Percentiles rank a stretch among this genome's conserved stretches.
Conservation (phyloP, 2,329 filamentous ascomycete species). For the Fusarium tuaranense region DNA sequence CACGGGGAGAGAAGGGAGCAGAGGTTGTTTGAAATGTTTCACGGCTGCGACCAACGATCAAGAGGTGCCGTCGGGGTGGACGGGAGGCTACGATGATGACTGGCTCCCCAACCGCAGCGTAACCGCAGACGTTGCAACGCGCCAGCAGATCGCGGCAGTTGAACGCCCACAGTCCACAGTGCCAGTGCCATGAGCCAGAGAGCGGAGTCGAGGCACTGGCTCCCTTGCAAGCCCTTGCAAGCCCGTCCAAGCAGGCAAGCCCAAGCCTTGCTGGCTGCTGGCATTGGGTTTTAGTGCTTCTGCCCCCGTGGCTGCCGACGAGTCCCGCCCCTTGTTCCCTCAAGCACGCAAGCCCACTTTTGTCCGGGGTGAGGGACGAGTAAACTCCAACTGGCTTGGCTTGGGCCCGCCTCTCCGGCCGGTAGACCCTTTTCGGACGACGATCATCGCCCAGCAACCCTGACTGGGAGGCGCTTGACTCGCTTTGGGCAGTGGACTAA, state of each 20-base stretch:
- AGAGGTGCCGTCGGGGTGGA: conserved; percentile 11
- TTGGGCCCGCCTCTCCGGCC: conserved; percentile 41
- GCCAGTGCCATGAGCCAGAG: conserved; percentile 35
- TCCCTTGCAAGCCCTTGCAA: conserved; percentile 12
- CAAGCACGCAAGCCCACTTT: conserved; percentile 34
- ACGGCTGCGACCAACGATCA: conserved; percentile 11
- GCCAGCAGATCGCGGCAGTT: conserved; percentile 45
- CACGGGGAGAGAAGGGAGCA: conserved; percentile 6
- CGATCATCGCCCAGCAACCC: conserved; percentile 42
- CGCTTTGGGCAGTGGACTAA: conserved; percentile 37
- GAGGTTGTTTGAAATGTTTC: conserved; percentile 26
- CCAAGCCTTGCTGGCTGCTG: conserved; percentile 7
- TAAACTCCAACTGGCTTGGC: conserved; percentile 36
- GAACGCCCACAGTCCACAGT: conserved; percentile 42
- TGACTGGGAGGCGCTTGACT: conserved; percentile 41
- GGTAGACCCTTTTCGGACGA: conserved; percentile 43
- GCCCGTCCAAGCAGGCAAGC: not conserved
- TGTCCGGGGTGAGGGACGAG: conserved; percentile 43
- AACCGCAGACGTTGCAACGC: conserved; percentile 41
- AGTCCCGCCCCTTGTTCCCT: conserved; percentile 44
- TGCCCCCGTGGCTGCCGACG: conserved; percentile 42
- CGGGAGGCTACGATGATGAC: conserved; percentile 23
- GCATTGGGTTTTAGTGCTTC: conserved; percentile 39
- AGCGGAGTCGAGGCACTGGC: conserved; percentile 35
- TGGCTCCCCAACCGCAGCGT: conserved; percentile 37